A percentile compares a stretch with the other conserved stretches of the same genome.
Evolutionary conservation across 2,329 filamentous ascomycete genomes (phyloP).

Genomic region (Fusarium graminum): DNA sequence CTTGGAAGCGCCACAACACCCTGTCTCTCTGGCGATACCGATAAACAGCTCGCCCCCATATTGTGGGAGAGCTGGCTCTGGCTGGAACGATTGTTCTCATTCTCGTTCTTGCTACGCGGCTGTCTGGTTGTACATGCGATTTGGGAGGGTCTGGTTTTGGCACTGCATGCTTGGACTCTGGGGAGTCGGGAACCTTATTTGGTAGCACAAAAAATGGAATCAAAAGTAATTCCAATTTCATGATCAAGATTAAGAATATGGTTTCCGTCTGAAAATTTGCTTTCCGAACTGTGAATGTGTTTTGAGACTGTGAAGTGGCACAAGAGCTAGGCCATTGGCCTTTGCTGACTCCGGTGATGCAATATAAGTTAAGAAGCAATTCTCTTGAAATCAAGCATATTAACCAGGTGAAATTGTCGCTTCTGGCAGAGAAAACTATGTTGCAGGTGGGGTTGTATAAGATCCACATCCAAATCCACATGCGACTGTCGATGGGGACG

Average conservation of each 20-base stretch:
- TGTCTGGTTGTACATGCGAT: conserved; percentile 37
- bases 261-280: conserved; percentile 38
- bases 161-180: conserved; percentile 52
- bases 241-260: conserved; percentile 45
- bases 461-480: not conserved
- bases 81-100: conserved; percentile 20
- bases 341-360: no score
- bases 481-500: not conserved
- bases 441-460: not conserved
- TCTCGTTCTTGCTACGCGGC: conserved; percentile 21
- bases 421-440: not conserved
- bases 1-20: conserved; percentile 99
- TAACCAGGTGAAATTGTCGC: not conserved
- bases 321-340: no score
- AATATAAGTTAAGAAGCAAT: no score
- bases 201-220: conserved; percentile 53
- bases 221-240: conserved; percentile 49
- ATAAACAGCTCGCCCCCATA: conserved; percentile 63
- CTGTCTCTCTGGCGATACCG: conserved; percentile 98
- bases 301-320: not conserved
- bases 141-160: conserved; percentile 51
- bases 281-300: conserved; percentile 6
- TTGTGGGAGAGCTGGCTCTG: conserved; percentile 17
- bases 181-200: conserved; percentile 51
- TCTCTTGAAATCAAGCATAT: not conserved